Evolutionary conservation across 106 monocot species (phyloP).

Genomic region (Dioscorea alata): DNA sequence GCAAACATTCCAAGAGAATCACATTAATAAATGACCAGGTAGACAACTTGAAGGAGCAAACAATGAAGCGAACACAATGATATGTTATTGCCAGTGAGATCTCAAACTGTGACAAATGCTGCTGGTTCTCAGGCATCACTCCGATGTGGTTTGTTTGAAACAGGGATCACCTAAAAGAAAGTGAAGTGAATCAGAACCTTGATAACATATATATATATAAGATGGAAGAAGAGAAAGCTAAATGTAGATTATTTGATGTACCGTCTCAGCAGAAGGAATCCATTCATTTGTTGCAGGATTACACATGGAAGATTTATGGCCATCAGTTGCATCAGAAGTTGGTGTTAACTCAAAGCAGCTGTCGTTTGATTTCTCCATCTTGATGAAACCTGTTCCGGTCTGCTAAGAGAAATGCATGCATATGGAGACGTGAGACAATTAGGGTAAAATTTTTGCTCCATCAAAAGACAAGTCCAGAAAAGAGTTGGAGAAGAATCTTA

Average conservation of each 20-base stretch:
- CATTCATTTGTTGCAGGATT: constrained; percentile 90
- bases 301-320: constrained; percentile 29
- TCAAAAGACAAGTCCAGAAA: neutral
- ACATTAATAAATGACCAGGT: neutral
- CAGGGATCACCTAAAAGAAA: constrained; percentile 43
- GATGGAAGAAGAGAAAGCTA: neutral
- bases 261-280: constrained; percentile 63
- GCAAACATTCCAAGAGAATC: neutral
- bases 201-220: neutral
- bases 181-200: neutral
- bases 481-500: neutral
- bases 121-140: constrained; percentile 44
- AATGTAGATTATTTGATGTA: constrained; percentile 6
- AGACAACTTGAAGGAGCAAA: neutral
- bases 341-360: constrained; percentile 17
- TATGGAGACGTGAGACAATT: neutral
- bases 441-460: neutral
- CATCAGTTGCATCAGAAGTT: neutral
- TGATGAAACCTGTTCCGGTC: constrained; percentile 91
- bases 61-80: neutral
- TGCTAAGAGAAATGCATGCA: constrained; percentile 7
- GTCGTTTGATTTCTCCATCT: constrained; percentile 35
- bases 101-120: neutral
- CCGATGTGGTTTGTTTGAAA: constrained; percentile 62
- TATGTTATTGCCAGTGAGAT: neutral